Conservation (phyloP, 2,329 filamentous ascomycete species). For the Aspergillus pseudoglaucus region DNA sequence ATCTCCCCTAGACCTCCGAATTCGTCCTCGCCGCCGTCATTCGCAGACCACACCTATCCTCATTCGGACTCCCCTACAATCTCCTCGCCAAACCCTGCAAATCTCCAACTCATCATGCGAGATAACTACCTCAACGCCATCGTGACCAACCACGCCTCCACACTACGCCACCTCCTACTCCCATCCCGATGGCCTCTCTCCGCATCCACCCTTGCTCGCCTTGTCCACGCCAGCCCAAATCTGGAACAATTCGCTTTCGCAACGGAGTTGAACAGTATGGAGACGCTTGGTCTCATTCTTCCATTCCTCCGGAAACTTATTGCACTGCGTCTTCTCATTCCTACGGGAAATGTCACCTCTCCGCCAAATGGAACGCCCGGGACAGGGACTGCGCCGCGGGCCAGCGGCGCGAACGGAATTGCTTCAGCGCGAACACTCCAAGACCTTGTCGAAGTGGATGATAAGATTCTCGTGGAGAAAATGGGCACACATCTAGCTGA, state of each 20-base stretch:
- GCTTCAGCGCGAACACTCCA: slow-evolving; percentile 19
- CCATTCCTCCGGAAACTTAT: slow-evolving; percentile 36
- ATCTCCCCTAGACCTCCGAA: slow-evolving; percentile 17
- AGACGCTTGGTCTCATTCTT: slow-evolving; percentile 32
- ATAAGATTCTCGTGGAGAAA: slow-evolving; percentile 24
- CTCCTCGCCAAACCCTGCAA: slow-evolving; percentile 18
- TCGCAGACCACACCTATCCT: slow-evolving; percentile 12
- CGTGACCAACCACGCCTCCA: slow-evolving; percentile 45
- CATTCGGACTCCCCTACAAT: slow-evolving; percentile 15
- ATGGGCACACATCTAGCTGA: slow-evolving; percentile 27
- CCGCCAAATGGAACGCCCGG: slow-evolving; percentile 2
- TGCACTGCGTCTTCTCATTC: slow-evolving; percentile 37
- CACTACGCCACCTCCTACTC: slow-evolving; percentile 52
- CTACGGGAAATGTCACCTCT: slow-evolving; percentile 16
- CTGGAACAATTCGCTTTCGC: slow-evolving; percentile 54
- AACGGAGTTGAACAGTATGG: slow-evolving; percentile 36
- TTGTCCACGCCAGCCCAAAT: slow-evolving; percentile 51
- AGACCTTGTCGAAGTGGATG: slow-evolving; percentile 33
- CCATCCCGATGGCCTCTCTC: slow-evolving; percentile 50
- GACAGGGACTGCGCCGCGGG: neutral
- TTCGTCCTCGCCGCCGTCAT: slow-evolving; percentile 23
- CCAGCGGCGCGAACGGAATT: neutral
- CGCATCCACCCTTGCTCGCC: slow-evolving; percentile 41
- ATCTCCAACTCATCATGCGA: slow-evolving; percentile 28
- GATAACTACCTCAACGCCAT: slow-evolving; percentile 48